Conservation (phyloP, 352 stramenopile species). For the Globisporangium splendens region DNA sequence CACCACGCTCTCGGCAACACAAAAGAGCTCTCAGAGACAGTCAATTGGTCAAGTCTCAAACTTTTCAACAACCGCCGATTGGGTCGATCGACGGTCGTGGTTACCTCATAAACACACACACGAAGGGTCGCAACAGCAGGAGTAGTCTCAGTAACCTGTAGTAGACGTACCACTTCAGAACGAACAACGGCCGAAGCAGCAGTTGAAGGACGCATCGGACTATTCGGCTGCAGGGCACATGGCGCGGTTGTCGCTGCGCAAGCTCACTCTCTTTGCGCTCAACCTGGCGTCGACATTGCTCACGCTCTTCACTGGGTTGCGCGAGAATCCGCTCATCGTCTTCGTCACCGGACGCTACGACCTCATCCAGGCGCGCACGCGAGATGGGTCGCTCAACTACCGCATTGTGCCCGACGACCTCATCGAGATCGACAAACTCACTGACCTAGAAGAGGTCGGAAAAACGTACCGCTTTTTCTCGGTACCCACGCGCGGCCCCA, state of each 20-base stretch:
- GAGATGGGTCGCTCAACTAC: conserved; percentile 9
- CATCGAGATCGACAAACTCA: conserved; percentile 1
- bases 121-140: no score
- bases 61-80: no score
- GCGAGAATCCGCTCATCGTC: conserved; percentile 52
- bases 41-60: not conserved
- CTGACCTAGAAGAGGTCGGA: not conserved
- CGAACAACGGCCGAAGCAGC: no score
- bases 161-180: no score
- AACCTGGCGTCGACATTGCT: conserved; percentile 44
- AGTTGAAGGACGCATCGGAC: not conserved
- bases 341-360: conserved; percentile 41
- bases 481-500: conserved; percentile 20
- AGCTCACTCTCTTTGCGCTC: conserved; percentile 21
- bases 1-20: not conserved
- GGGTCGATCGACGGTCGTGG: no score
- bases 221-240: not conserved
- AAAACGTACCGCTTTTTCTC: conserved; percentile 46
- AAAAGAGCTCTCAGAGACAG: not conserved
- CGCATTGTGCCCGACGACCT: conserved; percentile 5
- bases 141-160: no score
- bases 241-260: conserved; percentile 6
- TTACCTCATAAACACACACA: no score
- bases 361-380: conserved; percentile 30
- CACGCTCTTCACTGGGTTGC: conserved; percentile 47